Percentiles rank a stretch among this genome's conserved stretches.
Evolutionary conservation across 495 filamentous ascomycete species (phyloP).

Genomic region (Rhypophila decipiens): DNA sequence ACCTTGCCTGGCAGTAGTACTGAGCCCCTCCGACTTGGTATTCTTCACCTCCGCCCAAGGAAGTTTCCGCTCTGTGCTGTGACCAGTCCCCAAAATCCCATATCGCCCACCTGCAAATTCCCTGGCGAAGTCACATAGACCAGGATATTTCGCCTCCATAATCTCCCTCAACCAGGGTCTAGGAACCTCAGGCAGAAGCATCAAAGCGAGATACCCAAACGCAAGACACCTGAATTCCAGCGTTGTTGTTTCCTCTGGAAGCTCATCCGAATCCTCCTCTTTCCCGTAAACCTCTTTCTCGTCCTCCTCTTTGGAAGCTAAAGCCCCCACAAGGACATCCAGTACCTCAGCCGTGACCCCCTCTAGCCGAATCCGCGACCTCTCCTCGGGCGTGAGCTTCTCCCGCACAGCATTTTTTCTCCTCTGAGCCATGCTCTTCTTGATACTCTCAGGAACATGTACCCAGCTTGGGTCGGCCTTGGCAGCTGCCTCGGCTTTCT

Average conservation of each 20-base stretch:
- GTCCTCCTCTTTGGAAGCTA: too few relatives aligned
- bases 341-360: constrained; percentile 62
- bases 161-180: constrained; percentile 63
- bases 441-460: constrained; percentile 20
- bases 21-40: too few relatives aligned
- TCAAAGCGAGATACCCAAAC: constrained; percentile 69
- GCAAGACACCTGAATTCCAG: constrained; percentile 73
- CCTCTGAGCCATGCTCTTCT: constrained; percentile 8
- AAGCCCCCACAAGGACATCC: constrained; percentile 59
- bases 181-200: constrained; percentile 63
- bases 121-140: too few relatives aligned
- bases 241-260: too few relatives aligned
- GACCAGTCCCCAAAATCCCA: constrained; percentile 47
- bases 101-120: constrained; percentile 51
- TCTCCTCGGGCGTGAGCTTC: constrained; percentile 40
- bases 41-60: not conserved
- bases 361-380: constrained; percentile 60
- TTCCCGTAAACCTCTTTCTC: too few relatives aligned
- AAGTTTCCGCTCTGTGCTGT: constrained; percentile 18
- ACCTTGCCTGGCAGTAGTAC: too few relatives aligned
- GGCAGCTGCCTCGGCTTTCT: constrained; percentile 21
- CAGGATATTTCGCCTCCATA: constrained; percentile 44
- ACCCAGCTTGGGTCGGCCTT: constrained; percentile 25
- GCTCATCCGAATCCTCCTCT: constrained; percentile 37
- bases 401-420: constrained; percentile 22